A percentile compares a stretch with the other conserved stretches of the same genome.
These are phyloP conservation scores for Colletotrichum filicis DNA, from an alignment of 2,329 filamentous ascomycete genomes.

Conservation along the genomic window DNA sequence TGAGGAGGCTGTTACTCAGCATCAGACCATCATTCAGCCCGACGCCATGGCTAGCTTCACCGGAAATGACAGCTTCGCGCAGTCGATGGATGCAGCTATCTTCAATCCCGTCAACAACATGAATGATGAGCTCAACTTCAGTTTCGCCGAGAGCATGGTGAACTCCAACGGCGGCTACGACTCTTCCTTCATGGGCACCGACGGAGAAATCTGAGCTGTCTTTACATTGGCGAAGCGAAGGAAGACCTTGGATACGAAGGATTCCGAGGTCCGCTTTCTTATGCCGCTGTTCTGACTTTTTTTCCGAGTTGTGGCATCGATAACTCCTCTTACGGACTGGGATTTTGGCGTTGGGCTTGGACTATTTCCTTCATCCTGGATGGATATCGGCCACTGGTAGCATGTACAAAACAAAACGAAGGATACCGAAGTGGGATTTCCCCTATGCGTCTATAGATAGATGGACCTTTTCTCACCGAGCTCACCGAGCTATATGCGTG, in stretches of 20 bases:
- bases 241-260: not conserved
- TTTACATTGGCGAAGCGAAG: not conserved
- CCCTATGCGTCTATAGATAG: conserved; percentile 12
- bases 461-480: conserved; percentile 1
- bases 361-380: not conserved
- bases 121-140: conserved; percentile 12
- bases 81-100: not conserved
- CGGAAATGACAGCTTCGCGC: conserved; percentile 13
- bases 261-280: not conserved
- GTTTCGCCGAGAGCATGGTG: conserved; percentile 18
- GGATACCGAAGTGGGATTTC: conserved; percentile 1
- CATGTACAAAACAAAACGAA: conserved; percentile 23
- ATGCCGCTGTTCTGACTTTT: not conserved
- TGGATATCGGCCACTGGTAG: not conserved
- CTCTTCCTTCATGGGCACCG: conserved; percentile 41
- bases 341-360: conserved; percentile 20
- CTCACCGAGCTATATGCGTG: conserved; percentile 12
- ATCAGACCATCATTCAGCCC: conserved; percentile 1
- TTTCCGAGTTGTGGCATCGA: not conserved
- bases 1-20: not conserved
- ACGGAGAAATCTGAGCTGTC: conserved; percentile 49
- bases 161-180: conserved; percentile 2
- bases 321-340: not conserved
- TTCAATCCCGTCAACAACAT: not conserved
- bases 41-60: not conserved